Evolutionary conservation across 139 green algal genomes (phyloP).

Genomic region (Picochlorum costavermella): DNA sequence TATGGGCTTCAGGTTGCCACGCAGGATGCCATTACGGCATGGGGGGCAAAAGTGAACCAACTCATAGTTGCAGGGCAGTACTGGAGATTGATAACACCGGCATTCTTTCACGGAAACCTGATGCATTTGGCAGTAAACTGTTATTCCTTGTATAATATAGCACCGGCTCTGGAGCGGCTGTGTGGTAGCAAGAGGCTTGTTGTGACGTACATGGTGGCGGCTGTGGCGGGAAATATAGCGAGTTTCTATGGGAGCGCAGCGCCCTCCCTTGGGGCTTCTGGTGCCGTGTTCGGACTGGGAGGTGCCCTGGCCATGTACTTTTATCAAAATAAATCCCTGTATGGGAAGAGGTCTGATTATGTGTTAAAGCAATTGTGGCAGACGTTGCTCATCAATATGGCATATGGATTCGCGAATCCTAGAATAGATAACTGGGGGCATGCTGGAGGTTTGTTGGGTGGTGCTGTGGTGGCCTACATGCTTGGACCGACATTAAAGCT

Average conservation of each 20-base stretch:
- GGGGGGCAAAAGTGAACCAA: constrained; percentile 50
- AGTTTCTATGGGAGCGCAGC: constrained; percentile 25
- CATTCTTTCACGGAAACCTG: constrained; percentile 63
- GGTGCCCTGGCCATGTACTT: constrained; percentile 31
- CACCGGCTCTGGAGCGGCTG: constrained; percentile 25
- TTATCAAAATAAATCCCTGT: constrained; percentile 27
- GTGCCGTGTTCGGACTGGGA: constrained; percentile 10
- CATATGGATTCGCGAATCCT: constrained; percentile 22
- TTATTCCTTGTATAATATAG: constrained; percentile 30
- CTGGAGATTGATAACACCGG: constrained; percentile 63
- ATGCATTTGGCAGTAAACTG: constrained; percentile 57
- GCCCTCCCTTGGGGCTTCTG: constrained; percentile 29
- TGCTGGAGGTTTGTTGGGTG: constrained; percentile 37
- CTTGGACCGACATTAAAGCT: constrained; percentile 27
- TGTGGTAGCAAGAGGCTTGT: constrained; percentile 28
- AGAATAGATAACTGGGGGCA: constrained; percentile 45
- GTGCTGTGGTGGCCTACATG: constrained; percentile 28
- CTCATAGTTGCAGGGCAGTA: constrained; percentile 55
- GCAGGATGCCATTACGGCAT: constrained; percentile 4
- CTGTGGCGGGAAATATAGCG: constrained; percentile 34
- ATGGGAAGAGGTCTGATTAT: constrained; percentile 23
- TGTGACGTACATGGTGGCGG: constrained; percentile 28
- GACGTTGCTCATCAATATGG: constrained; percentile 33
- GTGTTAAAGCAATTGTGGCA: constrained; percentile 29
- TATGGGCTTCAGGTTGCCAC: constrained; percentile 3